Evolutionary conservation across 2,329 filamentous ascomycete species (phyloP).

Genomic region (Pestalotiopsis sp.): DNA sequence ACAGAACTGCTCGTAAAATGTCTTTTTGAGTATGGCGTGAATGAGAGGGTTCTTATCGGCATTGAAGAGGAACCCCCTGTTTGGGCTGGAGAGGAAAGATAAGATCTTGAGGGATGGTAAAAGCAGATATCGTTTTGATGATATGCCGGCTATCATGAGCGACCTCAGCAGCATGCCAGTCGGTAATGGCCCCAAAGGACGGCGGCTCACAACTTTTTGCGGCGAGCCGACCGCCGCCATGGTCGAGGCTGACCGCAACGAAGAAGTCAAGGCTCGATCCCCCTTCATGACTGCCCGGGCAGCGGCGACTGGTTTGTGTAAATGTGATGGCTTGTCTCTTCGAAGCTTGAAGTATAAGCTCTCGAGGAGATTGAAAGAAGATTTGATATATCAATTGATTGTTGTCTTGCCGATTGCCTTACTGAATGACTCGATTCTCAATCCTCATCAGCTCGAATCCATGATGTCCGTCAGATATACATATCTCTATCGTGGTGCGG

Average conservation of each 20-base stretch:
- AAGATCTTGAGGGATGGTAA: slow-evolving; percentile 37
- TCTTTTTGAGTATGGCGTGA: slow-evolving; percentile 47
- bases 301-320: not conserved
- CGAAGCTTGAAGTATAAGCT: not conserved
- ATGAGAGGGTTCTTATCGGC: slow-evolving; percentile 53
- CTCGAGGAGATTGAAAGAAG: not conserved
- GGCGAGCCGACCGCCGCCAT: not conserved
- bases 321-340: not conserved
- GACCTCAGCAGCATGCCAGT: slow-evolving; percentile 39
- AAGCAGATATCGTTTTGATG: slow-evolving; percentile 43
- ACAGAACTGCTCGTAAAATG: slow-evolving; percentile 59
- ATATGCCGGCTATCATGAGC: slow-evolving; percentile 45
- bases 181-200: slow-evolving; percentile 31
- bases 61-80: slow-evolving; percentile 36
- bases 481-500: not conserved
- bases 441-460: not conserved
- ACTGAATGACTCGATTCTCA: not conserved
- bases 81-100: slow-evolving; percentile 38
- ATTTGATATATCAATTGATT: not conserved
- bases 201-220: slow-evolving; percentile 22
- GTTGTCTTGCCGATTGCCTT: not conserved
- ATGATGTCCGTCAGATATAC: not conserved
- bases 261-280: not conserved
- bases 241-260: slow-evolving; percentile 1
- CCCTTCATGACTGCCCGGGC: not conserved